A percentile compares a stretch with the other conserved stretches of the same genome.
Conservation (phyloP, 176 grass and related monocot genomes). For the Saccharum spontaneum region DNA sequence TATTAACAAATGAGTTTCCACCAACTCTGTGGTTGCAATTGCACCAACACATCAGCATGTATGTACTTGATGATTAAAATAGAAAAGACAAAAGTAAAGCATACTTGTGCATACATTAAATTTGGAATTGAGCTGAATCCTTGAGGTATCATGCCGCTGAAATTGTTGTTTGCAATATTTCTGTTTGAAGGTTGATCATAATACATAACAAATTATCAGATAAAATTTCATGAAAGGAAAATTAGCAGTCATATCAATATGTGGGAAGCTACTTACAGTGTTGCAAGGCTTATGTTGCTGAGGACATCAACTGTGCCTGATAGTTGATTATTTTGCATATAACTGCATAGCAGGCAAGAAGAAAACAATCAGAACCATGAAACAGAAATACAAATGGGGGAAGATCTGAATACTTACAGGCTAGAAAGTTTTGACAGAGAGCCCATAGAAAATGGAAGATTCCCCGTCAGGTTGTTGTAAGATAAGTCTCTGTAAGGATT, state of each 20-base stretch:
- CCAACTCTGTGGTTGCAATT: slow-evolving; percentile 67
- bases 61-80: slow-evolving; percentile 5
- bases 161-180: slow-evolving; percentile 93
- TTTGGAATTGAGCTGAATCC: slow-evolving; percentile 75
- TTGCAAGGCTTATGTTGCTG: slow-evolving; percentile 64
- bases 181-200: slow-evolving; percentile 46
- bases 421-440: slow-evolving; percentile 81
- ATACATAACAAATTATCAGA: background rate
- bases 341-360: slow-evolving; percentile 42
- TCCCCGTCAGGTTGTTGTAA: slow-evolving; percentile 78
- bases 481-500: slow-evolving; percentile 71
- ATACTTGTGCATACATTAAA: slow-evolving; percentile 60
- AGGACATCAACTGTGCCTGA: slow-evolving; percentile 71
- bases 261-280: slow-evolving; percentile 68
- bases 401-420: slow-evolving; percentile 56
- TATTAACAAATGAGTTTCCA: slow-evolving; percentile 80
- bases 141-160: slow-evolving; percentile 81
- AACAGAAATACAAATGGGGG: slow-evolving; percentile 23
- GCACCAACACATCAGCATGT: slow-evolving; percentile 30
- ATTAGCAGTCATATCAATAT: background rate
- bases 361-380: slow-evolving; percentile 19
- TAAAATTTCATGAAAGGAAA: background rate
- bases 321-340: slow-evolving; percentile 85
- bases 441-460: slow-evolving; percentile 65
- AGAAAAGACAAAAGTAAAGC: slow-evolving; percentile 12